Conservation (phyloP, 2,329 filamentous ascomycete genomes). For the Fusarium bactridioides region DNA sequence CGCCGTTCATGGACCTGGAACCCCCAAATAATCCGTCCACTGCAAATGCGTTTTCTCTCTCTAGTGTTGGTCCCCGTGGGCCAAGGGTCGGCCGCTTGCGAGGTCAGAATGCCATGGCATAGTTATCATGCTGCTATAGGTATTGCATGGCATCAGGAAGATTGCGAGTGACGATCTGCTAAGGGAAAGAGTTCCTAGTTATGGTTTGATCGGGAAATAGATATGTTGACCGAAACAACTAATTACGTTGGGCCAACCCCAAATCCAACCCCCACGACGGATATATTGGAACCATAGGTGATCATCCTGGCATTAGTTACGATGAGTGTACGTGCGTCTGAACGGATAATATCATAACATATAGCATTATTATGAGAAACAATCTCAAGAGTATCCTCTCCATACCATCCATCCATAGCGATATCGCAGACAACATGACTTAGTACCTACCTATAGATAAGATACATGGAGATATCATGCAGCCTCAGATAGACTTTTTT, state of each 20-base stretch:
- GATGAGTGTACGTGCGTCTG: background rate
- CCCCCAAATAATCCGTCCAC: constrained; percentile 36
- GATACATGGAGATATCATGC: background rate
- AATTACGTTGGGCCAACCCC: constrained; percentile 5
- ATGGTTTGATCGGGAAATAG: constrained; percentile 12
- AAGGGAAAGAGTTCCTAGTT: background rate
- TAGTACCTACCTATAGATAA: background rate
- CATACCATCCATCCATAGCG: background rate
- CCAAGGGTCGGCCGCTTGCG: constrained; percentile 20
- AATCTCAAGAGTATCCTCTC: background rate
- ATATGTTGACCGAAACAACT: constrained; percentile 13
- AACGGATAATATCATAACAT: background rate
- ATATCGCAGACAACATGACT: background rate
- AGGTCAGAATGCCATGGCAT: background rate
- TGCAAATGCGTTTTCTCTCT: background rate
- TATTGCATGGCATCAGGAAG: background rate
- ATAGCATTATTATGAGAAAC: background rate
- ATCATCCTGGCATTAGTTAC: constrained; percentile 15
- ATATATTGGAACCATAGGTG: constrained; percentile 8
- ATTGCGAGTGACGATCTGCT: constrained; percentile 1
- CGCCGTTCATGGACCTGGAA: constrained; percentile 17
- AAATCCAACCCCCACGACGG: constrained; percentile 30
- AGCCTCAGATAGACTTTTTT: background rate
- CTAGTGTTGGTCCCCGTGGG: background rate
- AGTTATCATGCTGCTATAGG: background rate